Percentiles rank a stretch among this genome's conserved stretches.
Evolutionary conservation across 495 filamentous ascomycete genomes (phyloP).

Genomic region (Trypethelium eluteriae): DNA sequence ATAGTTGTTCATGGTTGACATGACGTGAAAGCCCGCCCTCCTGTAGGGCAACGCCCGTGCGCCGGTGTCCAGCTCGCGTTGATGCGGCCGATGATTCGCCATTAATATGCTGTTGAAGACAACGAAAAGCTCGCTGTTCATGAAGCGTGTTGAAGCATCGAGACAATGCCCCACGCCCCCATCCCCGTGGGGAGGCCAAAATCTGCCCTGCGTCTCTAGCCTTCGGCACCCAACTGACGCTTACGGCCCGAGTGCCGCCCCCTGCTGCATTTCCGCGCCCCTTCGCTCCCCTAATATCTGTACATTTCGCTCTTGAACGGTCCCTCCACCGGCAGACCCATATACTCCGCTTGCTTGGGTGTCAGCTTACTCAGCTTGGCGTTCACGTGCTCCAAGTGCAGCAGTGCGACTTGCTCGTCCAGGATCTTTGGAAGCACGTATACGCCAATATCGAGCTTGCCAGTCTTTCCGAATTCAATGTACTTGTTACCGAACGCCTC

Average conservation of each 20-base stretch:
- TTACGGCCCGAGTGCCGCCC: conserved; percentile 8
- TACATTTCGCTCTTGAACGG: conserved; percentile 87
- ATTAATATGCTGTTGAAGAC: conserved; percentile 3
- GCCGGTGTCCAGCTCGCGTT: not conserved
- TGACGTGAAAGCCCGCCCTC: not conserved
- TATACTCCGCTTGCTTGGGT: conserved; percentile 84
- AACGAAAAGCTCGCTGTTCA: not conserved
- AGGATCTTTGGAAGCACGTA: conserved; percentile 98
- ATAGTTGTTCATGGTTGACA: conserved; percentile 6
- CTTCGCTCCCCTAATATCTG: conserved; percentile 43
- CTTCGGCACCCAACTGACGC: not conserved
- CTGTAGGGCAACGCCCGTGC: not conserved
- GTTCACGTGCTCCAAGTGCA: conserved; percentile 91
- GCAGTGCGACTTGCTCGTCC: conserved; percentile 92
- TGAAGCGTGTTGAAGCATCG: conserved; percentile 10
- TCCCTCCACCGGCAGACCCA: conserved; percentile 72
- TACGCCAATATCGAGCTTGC: conserved; percentile 84
- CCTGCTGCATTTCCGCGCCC: not conserved
- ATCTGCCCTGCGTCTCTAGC: not conserved
- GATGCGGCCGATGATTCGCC: not conserved
- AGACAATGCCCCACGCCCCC: not conserved
- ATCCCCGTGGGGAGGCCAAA: not conserved
- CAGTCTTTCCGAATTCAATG: conserved; percentile 85
- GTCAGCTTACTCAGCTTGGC: conserved; percentile 83
- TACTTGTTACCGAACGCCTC: conserved; percentile 84